Conservation (phyloP, 805 yeast genomes). For the Debaryomyces prosopidis region DNA sequence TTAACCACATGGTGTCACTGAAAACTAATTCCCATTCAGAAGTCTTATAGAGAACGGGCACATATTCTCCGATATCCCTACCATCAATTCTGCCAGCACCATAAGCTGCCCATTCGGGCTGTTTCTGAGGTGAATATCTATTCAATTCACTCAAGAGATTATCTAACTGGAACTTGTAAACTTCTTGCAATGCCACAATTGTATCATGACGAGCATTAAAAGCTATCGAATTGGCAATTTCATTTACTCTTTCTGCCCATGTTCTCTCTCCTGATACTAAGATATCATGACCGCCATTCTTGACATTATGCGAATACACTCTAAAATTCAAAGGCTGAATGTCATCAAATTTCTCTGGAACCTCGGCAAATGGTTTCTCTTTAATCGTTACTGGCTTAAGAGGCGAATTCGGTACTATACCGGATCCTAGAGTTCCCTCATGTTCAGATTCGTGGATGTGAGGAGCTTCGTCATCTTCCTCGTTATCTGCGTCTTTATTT, state of each 20-base stretch:
- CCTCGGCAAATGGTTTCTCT: not conserved
- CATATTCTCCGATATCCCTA: slow-evolving; percentile 27
- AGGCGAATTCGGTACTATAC: not conserved
- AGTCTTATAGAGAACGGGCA: slow-evolving; percentile 35
- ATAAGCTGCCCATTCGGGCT: slow-evolving; percentile 32
- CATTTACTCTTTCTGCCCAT: slow-evolving; percentile 40
- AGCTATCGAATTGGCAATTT: slow-evolving; percentile 36
- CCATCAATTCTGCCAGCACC: slow-evolving; percentile 41
- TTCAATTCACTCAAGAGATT: slow-evolving; percentile 28
- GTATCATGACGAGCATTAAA: slow-evolving; percentile 33
- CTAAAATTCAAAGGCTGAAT: slow-evolving; percentile 15
- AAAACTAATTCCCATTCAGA: slow-evolving; percentile 32
- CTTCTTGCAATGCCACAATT: slow-evolving; percentile 41
- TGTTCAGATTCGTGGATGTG: not conserved
- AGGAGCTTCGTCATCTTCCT: not conserved
- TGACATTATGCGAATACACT: slow-evolving; percentile 46
- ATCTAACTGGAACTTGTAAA: slow-evolving; percentile 26
- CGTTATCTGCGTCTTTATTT: not conserved
- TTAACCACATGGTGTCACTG: slow-evolving; percentile 38
- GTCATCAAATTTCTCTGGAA: not conserved
- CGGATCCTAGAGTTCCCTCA: not conserved
- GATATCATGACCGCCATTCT: slow-evolving; percentile 39
- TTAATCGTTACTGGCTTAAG: not conserved
- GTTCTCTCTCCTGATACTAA: slow-evolving; percentile 33
- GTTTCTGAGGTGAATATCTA: slow-evolving; percentile 8